phyloP scores from a whole-genome alignment of 2,329 filamentous ascomycete genomes.

The Monilinia fructigena region DNA sequence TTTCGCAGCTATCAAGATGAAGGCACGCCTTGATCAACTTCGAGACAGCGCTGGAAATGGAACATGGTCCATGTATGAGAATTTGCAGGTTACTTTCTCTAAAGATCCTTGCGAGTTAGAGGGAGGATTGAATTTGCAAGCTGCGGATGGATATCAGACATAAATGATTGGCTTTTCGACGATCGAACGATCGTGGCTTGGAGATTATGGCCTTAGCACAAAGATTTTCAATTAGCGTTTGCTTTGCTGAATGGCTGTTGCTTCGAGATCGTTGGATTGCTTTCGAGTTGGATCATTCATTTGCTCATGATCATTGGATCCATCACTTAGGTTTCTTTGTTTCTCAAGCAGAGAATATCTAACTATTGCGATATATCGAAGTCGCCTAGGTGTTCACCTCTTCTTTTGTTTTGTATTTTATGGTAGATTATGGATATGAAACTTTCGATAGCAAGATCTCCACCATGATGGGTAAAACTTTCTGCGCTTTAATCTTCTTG shows the following conservation, averaged over 20 bases:
- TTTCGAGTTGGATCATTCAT: neutral
- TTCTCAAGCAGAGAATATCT: neutral
- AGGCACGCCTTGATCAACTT: constrained; percentile 32
- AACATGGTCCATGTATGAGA: constrained; percentile 9
- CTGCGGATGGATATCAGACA: constrained; percentile 12
- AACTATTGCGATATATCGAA: neutral
- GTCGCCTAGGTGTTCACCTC: neutral
- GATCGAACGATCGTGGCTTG: neutral
- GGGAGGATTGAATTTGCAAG: constrained; percentile 18
- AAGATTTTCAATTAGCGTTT: neutral
- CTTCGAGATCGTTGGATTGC: neutral
- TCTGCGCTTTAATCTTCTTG: neutral
- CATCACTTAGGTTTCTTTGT: neutral
- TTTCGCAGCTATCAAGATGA: constrained; percentile 33
- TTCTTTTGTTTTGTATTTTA: neutral
- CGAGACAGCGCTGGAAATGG: constrained; percentile 9
- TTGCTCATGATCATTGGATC: neutral
- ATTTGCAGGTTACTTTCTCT: constrained; percentile 21
- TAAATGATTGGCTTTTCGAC: neutral
- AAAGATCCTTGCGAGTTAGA: constrained; percentile 26
- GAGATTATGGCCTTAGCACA: neutral
- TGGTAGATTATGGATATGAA: neutral
- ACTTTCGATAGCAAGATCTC: neutral
- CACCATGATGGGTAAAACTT: constrained; percentile 1
- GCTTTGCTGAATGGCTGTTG: neutral